phyloP scores from a whole-genome alignment of 2,329 filamentous ascomycete genomes.

The Tolypocladium pustulatum region DNA sequence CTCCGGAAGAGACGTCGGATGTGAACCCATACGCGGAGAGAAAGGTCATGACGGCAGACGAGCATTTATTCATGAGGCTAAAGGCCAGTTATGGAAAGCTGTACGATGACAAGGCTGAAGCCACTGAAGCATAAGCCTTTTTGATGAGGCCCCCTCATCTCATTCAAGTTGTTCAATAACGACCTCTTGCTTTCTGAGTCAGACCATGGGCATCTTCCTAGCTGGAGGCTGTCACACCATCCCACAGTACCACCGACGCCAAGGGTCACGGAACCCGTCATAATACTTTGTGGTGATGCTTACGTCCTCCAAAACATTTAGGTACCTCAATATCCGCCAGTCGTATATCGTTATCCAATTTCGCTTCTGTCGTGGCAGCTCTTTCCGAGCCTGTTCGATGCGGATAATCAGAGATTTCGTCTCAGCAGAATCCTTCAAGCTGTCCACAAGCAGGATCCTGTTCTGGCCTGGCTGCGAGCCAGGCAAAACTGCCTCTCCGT shows the following conservation, averaged over 20 bases:
- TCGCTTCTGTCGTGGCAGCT: slow-evolving; percentile 14
- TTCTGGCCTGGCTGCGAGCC: background rate
- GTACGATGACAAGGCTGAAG: slow-evolving; percentile 28
- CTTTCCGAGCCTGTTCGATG: slow-evolving; percentile 19
- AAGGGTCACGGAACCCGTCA: slow-evolving; percentile 27
- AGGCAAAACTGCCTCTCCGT: slow-evolving; percentile 1
- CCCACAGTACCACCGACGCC: slow-evolving; percentile 33
- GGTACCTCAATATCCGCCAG: slow-evolving; percentile 32
- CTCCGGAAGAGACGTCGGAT: slow-evolving; percentile 16
- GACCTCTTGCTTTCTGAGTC: background rate
- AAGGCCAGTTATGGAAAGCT: slow-evolving; percentile 47
- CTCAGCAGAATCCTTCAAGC: slow-evolving; percentile 15
- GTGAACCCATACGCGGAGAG: slow-evolving; percentile 39
- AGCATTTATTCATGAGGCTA: slow-evolving; percentile 52
- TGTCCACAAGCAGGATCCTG: slow-evolving; percentile 33
- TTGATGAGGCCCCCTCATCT: background rate
- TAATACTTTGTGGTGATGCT: slow-evolving; percentile 18
- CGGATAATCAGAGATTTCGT: slow-evolving; percentile 21
- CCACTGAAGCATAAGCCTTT: background rate
- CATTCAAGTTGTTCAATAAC: background rate
- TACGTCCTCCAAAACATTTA: slow-evolving; percentile 27
- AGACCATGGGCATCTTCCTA: background rate
- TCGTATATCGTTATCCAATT: slow-evolving; percentile 34
- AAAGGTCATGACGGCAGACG: slow-evolving; percentile 50
- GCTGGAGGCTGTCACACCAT: slow-evolving; percentile 19